Evolutionary conservation across 345 rosid species (phyloP).

Genomic region (Lepidium africanum): DNA sequence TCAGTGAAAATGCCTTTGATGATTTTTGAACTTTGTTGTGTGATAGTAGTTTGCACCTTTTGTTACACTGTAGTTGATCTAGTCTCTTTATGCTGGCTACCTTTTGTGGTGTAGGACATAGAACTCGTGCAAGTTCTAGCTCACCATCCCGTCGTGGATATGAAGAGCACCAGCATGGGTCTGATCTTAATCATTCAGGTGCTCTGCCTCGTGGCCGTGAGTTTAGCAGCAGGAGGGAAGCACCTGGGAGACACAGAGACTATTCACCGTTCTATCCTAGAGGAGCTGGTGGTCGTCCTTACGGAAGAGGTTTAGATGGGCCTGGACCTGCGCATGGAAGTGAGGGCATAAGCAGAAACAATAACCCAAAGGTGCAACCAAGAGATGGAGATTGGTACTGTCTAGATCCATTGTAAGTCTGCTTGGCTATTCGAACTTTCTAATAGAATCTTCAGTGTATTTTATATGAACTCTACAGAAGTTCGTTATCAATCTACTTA

Average conservation of each 20-base stretch:
- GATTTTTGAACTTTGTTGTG: background rate
- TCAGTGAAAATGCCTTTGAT: background rate
- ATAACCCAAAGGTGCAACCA: conserved; percentile 66
- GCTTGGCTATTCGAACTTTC: background rate
- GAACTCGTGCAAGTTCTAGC: conserved; percentile 67
- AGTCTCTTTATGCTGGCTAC: conserved; percentile 23
- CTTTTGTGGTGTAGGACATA: conserved; percentile 49
- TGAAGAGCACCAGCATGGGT: conserved; percentile 48
- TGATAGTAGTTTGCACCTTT: background rate
- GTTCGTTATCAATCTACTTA: background rate
- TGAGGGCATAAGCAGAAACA: conserved; percentile 43
- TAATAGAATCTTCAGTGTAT: background rate
- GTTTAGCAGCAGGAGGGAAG: conserved; percentile 48
- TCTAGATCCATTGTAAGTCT: conserved; percentile 54
- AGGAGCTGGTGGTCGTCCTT: conserved; percentile 57
- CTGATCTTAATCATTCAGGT: conserved; percentile 52
- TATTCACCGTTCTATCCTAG: conserved; percentile 55
- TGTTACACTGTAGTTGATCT: conserved; percentile 22
- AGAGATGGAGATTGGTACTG: conserved; percentile 96
- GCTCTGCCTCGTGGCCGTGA: conserved; percentile 45
- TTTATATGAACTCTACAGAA: background rate
- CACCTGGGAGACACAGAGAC: conserved; percentile 55
- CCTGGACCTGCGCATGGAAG: conserved; percentile 60
- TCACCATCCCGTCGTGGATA: conserved; percentile 60
- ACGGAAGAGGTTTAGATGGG: conserved; percentile 55